Evolutionary conservation across 225 moss, liverwort and hornwort genomes (phyloP), one percentile per base, ranked within the genome.

Genomic region (Marchantia polymorpha): DNA sequence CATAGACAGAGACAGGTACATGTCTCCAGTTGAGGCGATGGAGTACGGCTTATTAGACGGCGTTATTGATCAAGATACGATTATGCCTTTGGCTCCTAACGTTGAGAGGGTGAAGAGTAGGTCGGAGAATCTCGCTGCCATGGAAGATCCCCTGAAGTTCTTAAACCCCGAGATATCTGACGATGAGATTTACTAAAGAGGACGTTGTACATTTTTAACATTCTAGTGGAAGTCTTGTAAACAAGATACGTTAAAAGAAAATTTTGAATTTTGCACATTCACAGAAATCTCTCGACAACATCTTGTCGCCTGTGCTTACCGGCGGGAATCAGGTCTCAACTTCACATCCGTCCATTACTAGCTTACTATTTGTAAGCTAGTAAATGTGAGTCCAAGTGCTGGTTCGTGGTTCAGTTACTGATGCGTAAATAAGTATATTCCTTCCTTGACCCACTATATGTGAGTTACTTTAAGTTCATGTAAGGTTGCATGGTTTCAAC

Each of bases 11-110:
- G 97, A 99, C 66, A 91, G 93, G 51, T 99, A 99, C 69, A 99
- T 99, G 97, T 99, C 94, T 59, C 97, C 97, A 2, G 85, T 99
- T 25, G 97, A 99, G 86, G 97, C 97, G 20, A 99, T 99, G 91
- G 97, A 99, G 65, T 99, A 99, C 73, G 97, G 97, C 12, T 84
- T 99, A 52, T 85, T 99, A 75, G 97, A 99, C 80, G 92, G 90
- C 2, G 94, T 99, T 65, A 95, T 99, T 72, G 97, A 99, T 83
- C 86, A 90, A 87, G 97, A 99, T 71, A 84, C 94, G 12, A 99
- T 95, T 20, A 90, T 99, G 51, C 91, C 92, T 64, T 82, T 90
- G 22, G 87, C 80, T 71, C 54, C 85, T 8, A 84, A 88, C 71
- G 82, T 92, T 39, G 97, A 94, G 55, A 90, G 90, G 79, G 91